Evolutionary conservation across 768 basidiomycete species (phyloP), one percentile per base, ranked within the genome.

Genomic region (Suillus subluteus): DNA sequence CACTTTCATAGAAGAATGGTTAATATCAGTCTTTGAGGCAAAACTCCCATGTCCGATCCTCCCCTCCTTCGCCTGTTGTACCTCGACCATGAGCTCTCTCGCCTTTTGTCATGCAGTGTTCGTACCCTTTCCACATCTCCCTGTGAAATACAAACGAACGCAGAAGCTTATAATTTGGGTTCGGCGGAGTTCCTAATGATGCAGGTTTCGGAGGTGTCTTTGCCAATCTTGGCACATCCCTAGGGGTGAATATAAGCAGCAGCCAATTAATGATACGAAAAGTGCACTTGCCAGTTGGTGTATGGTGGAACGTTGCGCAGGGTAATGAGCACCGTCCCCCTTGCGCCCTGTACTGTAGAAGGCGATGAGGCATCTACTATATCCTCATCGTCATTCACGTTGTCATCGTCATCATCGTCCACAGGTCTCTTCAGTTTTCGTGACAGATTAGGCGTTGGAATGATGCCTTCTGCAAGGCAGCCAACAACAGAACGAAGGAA

Each of bases 101-200:
- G 6, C 96, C 96, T 73, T 95, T 91, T 4, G 97, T 98, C 89
- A 97, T 91, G n/a, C 94, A 82, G 75, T 99, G 97, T 71, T 90
- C 90, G 72, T 98, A 99, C 1, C 94, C 95, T 58, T 85, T 86
- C 88, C 95, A 99, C 0, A 80, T 68, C 12, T 76, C 75, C 50
- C 92, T 82, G 50, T 87, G 80, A 74, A 99, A 98, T 21, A 76
- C 81, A 76, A 96, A 98, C 0, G 95, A 96, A 37, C 93, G 86
- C 21, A 95, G 75, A 13, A 91, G 82, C 2, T 76, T 83, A 74
- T 91, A 99, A 6, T 76, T 79, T 6, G 93, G 91, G 73, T 90
- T 91, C n/a, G 80, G 78, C 3, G 79, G 78, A 46, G 81, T 79
- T 54, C 82, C 84, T 3, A 79, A 73, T 16, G 79, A 76, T 26